phyloP scores from a whole-genome alignment of 495 filamentous ascomycete species.

The Aspergillus sparsus region DNA sequence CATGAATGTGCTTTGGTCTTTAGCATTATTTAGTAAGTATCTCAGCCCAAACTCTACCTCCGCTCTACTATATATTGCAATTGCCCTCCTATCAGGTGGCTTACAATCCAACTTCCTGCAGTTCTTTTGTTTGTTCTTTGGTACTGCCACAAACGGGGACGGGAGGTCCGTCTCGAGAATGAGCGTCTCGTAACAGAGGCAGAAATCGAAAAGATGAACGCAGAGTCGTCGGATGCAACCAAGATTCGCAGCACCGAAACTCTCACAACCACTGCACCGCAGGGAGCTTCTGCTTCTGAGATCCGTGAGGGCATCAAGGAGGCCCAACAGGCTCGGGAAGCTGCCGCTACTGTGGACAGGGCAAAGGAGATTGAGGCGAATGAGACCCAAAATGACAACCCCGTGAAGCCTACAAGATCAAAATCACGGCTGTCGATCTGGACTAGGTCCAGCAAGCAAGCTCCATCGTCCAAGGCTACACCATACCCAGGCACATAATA shows the following conservation, averaged over 20 bases:
- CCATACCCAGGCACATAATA: slow-evolving; percentile 47
- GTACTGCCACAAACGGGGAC: slow-evolving; percentile 95
- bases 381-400: slow-evolving; percentile 3
- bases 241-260: slow-evolving; percentile 46
- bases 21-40: slow-evolving; percentile 76
- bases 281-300: slow-evolving; percentile 44
- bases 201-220: slow-evolving; percentile 48
- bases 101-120: slow-evolving; percentile 30
- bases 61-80: background rate
- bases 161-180: slow-evolving; percentile 75
- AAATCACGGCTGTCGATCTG: slow-evolving; percentile 41
- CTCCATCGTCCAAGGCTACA: slow-evolving; percentile 28
- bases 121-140: slow-evolving; percentile 89
- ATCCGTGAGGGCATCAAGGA: slow-evolving; percentile 45
- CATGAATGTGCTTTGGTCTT: slow-evolving; percentile 82
- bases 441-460: slow-evolving; percentile 31
- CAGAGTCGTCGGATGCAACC: slow-evolving; percentile 29
- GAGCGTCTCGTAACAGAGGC: slow-evolving; percentile 60
- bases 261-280: slow-evolving; percentile 48
- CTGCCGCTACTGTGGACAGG: slow-evolving; percentile 18
- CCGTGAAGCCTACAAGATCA: slow-evolving; percentile 31
- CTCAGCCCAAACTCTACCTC: background rate
- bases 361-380: slow-evolving; percentile 11
- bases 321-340: slow-evolving; percentile 38
- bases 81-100: background rate